Conservation (phyloP, 2,329 filamentous ascomycete species). For the Aspergillus pseudonomiae region DNA sequence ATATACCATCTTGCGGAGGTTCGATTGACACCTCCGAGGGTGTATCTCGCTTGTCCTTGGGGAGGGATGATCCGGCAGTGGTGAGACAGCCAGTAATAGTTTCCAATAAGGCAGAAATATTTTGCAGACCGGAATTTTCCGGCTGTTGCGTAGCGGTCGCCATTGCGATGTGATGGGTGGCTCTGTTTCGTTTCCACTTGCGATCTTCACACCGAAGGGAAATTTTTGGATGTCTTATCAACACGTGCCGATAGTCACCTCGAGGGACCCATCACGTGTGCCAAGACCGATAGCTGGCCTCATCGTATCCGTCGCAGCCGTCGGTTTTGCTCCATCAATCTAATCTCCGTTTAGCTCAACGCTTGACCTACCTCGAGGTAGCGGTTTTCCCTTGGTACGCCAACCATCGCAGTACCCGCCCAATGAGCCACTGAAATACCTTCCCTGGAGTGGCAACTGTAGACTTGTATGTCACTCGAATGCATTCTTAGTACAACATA, state of each 20-base stretch:
- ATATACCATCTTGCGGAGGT: slow-evolving; percentile 84
- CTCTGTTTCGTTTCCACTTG: background rate
- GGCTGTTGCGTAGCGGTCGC: slow-evolving; percentile 24
- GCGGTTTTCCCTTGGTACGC: background rate
- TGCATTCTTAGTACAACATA: slow-evolving; percentile 15
- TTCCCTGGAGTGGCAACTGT: slow-evolving; percentile 20
- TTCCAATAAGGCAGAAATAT: slow-evolving; percentile 36
- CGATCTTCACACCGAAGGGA: slow-evolving; percentile 13
- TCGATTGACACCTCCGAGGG: slow-evolving; percentile 69
- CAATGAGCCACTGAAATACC: slow-evolving; percentile 17
- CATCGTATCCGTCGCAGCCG: slow-evolving; percentile 2
- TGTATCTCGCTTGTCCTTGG: slow-evolving; percentile 31
- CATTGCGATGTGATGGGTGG: slow-evolving; percentile 23
- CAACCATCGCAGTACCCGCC: background rate
- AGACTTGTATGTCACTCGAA: slow-evolving; percentile 21
- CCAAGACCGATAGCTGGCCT: slow-evolving; percentile 23
- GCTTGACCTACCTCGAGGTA: slow-evolving; percentile 3
- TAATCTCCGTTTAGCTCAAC: slow-evolving; percentile 3
- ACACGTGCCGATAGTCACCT: slow-evolving; percentile 23
- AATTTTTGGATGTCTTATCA: slow-evolving; percentile 29
- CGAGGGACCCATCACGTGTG: slow-evolving; percentile 20
- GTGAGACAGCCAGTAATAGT: slow-evolving; percentile 39
- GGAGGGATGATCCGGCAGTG: slow-evolving; percentile 39
- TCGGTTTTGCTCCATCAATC: background rate
- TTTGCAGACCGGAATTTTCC: slow-evolving; percentile 26